phyloP scores from a whole-genome alignment of 2,329 filamentous ascomycete species.

The Calonectria leucothoes region DNA sequence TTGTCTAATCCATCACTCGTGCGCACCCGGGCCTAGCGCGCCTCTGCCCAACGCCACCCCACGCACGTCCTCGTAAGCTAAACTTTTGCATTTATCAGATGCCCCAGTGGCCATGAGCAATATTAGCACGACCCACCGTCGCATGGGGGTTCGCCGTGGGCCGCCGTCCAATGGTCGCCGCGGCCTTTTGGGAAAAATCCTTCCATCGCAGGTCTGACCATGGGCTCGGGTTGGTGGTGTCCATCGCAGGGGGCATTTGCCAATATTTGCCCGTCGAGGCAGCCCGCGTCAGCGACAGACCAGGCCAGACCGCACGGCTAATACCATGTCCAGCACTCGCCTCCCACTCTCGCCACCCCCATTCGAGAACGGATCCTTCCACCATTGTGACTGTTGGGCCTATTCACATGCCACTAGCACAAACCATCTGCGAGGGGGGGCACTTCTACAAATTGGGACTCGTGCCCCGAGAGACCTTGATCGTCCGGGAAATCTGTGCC shows the following conservation, averaged over 20 bases:
- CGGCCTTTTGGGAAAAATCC: neutral
- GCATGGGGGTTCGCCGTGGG: neutral
- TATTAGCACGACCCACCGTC: neutral
- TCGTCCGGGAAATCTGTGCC: neutral
- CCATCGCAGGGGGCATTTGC: neutral
- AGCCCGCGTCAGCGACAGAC: neutral
- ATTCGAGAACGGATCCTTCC: no score
- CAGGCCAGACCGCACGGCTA: no score
- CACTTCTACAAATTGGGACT: neutral
- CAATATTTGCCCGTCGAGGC: neutral
- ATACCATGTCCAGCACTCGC: neutral
- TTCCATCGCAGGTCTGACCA: neutral
- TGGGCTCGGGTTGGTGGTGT: neutral
- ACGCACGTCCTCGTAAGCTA: conserved; percentile 10
- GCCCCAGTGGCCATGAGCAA: neutral
- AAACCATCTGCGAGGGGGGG: no score
- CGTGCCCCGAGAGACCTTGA: neutral
- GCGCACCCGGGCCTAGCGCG: neutral
- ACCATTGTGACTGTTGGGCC: neutral
- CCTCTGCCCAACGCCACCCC: neutral
- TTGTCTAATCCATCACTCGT: conserved; percentile 17
- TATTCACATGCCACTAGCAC: neutral
- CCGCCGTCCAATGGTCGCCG: neutral
- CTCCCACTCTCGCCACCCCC: no score
- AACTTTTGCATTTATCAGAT: neutral